These are phyloP conservation scores for Flueggea neowawraea DNA, from an alignment of 441 rosid species.

Conservation along the genomic window DNA sequence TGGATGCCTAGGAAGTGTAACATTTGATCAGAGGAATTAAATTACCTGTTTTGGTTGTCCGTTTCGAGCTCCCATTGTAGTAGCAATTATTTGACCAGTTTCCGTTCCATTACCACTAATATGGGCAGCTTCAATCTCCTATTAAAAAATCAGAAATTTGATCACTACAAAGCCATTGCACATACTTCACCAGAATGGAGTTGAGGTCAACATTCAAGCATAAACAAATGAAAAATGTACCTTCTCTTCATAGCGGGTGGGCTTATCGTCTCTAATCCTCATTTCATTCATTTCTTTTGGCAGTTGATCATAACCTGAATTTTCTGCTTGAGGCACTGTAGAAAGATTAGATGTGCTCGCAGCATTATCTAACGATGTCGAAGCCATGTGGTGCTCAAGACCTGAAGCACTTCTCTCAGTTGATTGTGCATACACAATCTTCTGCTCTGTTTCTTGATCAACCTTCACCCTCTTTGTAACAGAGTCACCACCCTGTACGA, in stretches of 20 bases:
- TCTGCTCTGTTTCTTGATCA: constrained; percentile 53
- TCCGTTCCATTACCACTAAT: constrained; percentile 79
- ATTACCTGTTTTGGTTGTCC: constrained; percentile 94
- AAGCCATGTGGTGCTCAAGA: constrained; percentile 49
- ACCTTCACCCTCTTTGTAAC: constrained; percentile 69
- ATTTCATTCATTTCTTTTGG: constrained; percentile 61
- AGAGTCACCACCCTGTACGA: constrained; percentile 68
- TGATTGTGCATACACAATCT: constrained; percentile 29
- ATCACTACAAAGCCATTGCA: background rate
- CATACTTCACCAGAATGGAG: too few relatives aligned
- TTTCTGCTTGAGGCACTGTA: constrained; percentile 30
- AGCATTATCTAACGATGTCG: constrained; percentile 45
- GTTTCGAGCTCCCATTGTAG: constrained; percentile 73
- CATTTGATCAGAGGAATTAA: constrained; percentile 9
- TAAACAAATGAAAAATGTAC: constrained; percentile 23
- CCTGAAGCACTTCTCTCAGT: constrained; percentile 45
- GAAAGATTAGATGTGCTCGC: constrained; percentile 48
- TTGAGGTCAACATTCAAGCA: background rate
- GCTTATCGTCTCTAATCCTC: constrained; percentile 59
- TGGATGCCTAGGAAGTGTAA: background rate
- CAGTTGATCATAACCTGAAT: constrained; percentile 49
- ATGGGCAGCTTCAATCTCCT: constrained; percentile 67
- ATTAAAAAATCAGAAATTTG: constrained; percentile 5
- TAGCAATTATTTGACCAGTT: constrained; percentile 79
- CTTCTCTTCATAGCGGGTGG: constrained; percentile 52